A percentile compares a stretch with the other conserved stretches of the same genome.
Conservation (phyloP, 1,139 yeast genomes). For the Blastobotrys serpentis region DNA sequence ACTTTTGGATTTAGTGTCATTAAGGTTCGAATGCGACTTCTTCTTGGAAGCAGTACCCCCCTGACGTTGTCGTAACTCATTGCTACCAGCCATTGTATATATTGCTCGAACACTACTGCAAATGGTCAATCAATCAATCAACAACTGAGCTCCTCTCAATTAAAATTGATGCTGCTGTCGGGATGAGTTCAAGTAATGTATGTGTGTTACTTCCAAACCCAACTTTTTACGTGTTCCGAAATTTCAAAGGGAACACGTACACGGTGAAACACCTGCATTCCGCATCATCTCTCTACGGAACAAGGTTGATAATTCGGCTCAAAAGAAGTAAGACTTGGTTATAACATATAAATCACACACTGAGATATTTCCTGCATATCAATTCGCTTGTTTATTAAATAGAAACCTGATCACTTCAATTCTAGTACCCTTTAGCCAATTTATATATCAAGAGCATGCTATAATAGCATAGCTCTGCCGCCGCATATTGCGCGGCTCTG, state of each 20-base stretch:
- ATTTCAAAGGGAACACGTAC: background rate
- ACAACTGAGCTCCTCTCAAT: background rate
- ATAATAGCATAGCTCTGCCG: no score
- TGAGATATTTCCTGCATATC: no score
- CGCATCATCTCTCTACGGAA: conserved; percentile 2
- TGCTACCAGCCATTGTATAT: conserved; percentile 3
- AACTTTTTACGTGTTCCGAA: conserved; percentile 2
- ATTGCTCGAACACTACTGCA: conserved; percentile 1
- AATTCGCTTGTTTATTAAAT: no score
- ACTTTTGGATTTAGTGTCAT: background rate
- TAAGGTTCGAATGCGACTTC: conserved; percentile 15
- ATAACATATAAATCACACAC: no score
- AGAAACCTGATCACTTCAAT: no score
- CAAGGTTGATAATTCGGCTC: background rate
- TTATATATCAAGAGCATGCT: no score
- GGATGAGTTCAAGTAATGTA: background rate
- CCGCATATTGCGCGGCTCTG: no score
- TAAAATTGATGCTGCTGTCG: background rate
- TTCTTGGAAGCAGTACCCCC: conserved; percentile 12
- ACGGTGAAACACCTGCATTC: background rate
- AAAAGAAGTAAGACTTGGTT: no score
- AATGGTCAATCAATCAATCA: no score
- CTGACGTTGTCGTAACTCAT: conserved; percentile 17
- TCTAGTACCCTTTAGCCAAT: no score
- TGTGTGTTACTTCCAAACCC: background rate